These are phyloP conservation scores for Tephrocybe sp. DNA, from an alignment of 768 basidiomycete genomes.

Conservation along the genomic window DNA sequence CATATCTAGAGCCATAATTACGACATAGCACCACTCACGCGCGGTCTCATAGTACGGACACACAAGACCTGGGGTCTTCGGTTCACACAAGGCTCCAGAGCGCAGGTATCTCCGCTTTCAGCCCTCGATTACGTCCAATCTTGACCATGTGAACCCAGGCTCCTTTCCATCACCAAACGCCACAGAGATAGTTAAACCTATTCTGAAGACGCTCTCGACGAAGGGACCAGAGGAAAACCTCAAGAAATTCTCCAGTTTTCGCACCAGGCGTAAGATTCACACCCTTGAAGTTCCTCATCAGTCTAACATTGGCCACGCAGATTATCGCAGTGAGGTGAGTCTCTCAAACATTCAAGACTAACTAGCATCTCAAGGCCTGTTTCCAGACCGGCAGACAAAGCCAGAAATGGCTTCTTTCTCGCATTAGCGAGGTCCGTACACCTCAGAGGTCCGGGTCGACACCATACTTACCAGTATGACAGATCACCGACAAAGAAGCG, in stretches of 20 bases:
- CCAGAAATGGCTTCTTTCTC: slow-evolving; percentile 74
- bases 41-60: slow-evolving; percentile 60
- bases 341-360: not conserved
- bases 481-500: slow-evolving; percentile 69
- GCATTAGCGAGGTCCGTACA: slow-evolving; percentile 56
- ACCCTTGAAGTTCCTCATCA: slow-evolving; percentile 3
- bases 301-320: slow-evolving; percentile 31
- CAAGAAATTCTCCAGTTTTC: slow-evolving; percentile 66
- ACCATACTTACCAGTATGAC: slow-evolving; percentile 3
- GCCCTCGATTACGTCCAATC: slow-evolving; percentile 15
- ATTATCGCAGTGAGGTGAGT: slow-evolving; percentile 74
- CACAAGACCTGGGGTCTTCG: slow-evolving; percentile 54
- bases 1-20: slow-evolving; percentile 2
- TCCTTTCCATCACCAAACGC: slow-evolving; percentile 61
- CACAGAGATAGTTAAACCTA: slow-evolving; percentile 53
- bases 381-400: slow-evolving; percentile 71
- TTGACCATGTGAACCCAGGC: slow-evolving; percentile 33
- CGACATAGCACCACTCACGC: slow-evolving; percentile 8
- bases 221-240: slow-evolving; percentile 66
- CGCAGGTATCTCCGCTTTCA: slow-evolving; percentile 36
- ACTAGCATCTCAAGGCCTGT: slow-evolving; percentile 14
- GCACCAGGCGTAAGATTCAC: slow-evolving; percentile 62
- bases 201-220: slow-evolving; percentile 67
- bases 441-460: slow-evolving; percentile 6
- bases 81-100: slow-evolving; percentile 34